Evolutionary conservation across 2,329 filamentous ascomycete genomes (phyloP).

Genomic region (Penicillium sp.): DNA sequence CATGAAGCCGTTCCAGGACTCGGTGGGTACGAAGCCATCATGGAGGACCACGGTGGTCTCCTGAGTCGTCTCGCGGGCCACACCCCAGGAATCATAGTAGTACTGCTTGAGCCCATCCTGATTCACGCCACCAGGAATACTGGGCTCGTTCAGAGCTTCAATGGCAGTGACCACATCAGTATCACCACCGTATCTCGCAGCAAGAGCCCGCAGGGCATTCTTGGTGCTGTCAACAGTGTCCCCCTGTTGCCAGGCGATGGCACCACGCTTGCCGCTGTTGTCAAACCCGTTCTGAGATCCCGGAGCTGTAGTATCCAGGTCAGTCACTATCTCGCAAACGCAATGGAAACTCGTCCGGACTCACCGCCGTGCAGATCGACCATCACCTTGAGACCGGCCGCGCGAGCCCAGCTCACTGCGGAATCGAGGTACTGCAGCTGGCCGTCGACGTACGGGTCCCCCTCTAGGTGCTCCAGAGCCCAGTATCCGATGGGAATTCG

Average conservation of each 20-base stretch:
- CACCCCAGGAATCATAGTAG: slow-evolving; percentile 58
- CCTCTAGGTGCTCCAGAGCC: slow-evolving; percentile 58
- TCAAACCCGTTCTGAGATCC: slow-evolving; percentile 70
- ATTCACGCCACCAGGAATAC: slow-evolving; percentile 44
- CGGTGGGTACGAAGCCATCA: slow-evolving; percentile 51
- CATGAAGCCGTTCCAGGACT: slow-evolving; percentile 65
- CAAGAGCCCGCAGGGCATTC: slow-evolving; percentile 60
- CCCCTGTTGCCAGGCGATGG: slow-evolving; percentile 45
- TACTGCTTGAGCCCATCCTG: slow-evolving; percentile 55
- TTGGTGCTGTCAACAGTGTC: slow-evolving; percentile 48
- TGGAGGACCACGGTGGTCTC: slow-evolving; percentile 60
- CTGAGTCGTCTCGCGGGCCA: slow-evolving; percentile 49
- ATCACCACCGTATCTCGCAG: slow-evolving; percentile 60
- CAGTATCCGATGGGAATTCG: slow-evolving; percentile 70
- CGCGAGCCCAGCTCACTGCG: slow-evolving; percentile 62
- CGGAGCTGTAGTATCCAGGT: slow-evolving; percentile 48
- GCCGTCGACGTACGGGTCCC: slow-evolving; percentile 65
- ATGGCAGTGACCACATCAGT: slow-evolving; percentile 62
- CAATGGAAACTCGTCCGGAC: slow-evolving; percentile 26
- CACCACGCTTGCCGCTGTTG: slow-evolving; percentile 59
- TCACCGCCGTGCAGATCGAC: slow-evolving; percentile 69
- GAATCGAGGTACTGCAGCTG: slow-evolving; percentile 62
- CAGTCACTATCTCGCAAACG: slow-evolving; percentile 1
- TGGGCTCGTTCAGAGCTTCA: slow-evolving; percentile 51
- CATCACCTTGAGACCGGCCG: slow-evolving; percentile 64